phyloP scores from a whole-genome alignment of 345 rosid species.

The Fremontodendron californicum region DNA sequence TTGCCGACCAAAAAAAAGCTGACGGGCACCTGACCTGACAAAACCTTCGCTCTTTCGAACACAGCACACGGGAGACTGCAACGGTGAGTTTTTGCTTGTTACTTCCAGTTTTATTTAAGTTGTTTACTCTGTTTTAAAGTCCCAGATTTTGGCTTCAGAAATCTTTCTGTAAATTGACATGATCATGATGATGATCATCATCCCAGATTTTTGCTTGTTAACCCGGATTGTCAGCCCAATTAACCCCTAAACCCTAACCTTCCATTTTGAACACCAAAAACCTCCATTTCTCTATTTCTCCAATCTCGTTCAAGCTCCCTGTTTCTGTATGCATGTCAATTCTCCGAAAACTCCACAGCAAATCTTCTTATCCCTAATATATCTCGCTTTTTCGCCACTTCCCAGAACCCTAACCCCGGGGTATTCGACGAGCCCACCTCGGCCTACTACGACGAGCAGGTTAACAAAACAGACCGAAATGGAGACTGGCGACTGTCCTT shows the following conservation, averaged over 20 bases:
- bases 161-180: too few relatives aligned
- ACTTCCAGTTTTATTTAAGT: too few relatives aligned
- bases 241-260: constrained; percentile 2
- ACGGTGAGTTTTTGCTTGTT: too few relatives aligned
- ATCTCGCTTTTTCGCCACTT: constrained; percentile 25
- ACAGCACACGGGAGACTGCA: too few relatives aligned
- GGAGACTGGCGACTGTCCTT: constrained; percentile 50
- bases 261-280: not conserved
- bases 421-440: constrained; percentile 34
- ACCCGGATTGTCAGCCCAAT: too few relatives aligned
- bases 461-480: constrained; percentile 42
- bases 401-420: constrained; percentile 11
- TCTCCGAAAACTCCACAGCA: constrained; percentile 18
- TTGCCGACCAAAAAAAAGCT: too few relatives aligned
- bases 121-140: too few relatives aligned
- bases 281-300: not conserved
- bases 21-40: too few relatives aligned
- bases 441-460: constrained; percentile 53
- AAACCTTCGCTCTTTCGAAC: too few relatives aligned
- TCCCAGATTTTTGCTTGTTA: too few relatives aligned
- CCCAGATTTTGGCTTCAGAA: too few relatives aligned
- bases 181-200: too few relatives aligned
- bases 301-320: not conserved
- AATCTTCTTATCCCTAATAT: constrained; percentile 8
- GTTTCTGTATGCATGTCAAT: constrained; percentile 1